Base-by-base conservation (phyloP, 768 basidiomycete genomes). In the Asterophora lycoperdoides region DNA sequence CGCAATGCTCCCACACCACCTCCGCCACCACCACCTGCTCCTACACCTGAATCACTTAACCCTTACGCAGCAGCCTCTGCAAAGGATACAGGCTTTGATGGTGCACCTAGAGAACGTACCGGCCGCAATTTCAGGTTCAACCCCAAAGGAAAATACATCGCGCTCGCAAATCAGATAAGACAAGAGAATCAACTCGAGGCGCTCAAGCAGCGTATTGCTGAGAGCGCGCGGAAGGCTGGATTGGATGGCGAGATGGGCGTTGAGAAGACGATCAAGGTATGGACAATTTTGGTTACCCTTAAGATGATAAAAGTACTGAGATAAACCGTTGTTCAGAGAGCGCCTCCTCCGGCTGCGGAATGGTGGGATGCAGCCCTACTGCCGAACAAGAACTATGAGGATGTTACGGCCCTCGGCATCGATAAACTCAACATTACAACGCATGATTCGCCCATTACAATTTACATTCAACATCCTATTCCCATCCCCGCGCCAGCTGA, bases 291-390 rank as follows among this genome's bases (percentile, higher is more conserved):
- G 9, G 30, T 9, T 32, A 9, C n/a, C 46, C 35, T 7, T 18
- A 8, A 5, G 40, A n/a, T 41, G 1, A 13, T 8, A 23, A 11
- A 8, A 29, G 30, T 4, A 37, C 29, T 41, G 37, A 40, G 4
- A n/a, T 17, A 8, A n/a, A 33, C 30, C 42, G 19, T 26, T 8
- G 36, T 49, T 34, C 57, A 94, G 86, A 77, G 93, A 37, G 81
- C 82, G 46, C 79, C 90, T 1, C 96, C 95, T 6, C 95, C 95
- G 0, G 84, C 81, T 4, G 80, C 85, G 4, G 96, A 98, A 65
- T 99, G 96, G 96, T 99, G 96, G 96, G 96, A 99, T 67, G 84
- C 80, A 17, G 78, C 89, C 0, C 71, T 97, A 11, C 70, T 99
- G 8, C 88, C 90, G 0, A 84, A 74, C 56, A 85, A 87, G 68